Conservation (phyloP, 2,329 filamentous ascomycete species). For the Lachnellula hyalina region DNA sequence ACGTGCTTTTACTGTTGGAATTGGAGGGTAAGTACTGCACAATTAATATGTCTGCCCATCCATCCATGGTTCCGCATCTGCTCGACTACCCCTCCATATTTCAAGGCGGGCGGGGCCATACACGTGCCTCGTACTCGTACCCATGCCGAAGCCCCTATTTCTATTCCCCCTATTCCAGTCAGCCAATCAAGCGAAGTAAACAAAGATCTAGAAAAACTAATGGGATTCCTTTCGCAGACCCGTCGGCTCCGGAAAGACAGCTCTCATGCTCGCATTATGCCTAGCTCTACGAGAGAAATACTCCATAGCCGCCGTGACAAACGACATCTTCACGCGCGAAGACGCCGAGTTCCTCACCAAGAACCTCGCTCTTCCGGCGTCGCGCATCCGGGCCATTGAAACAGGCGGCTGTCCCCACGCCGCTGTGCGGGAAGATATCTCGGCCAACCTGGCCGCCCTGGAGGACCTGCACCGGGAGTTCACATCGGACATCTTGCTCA, state of each 20-base stretch:
- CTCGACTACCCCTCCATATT: neutral
- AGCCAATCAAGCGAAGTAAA: neutral
- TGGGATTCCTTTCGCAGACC: conserved; percentile 50
- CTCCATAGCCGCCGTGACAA: conserved; percentile 92
- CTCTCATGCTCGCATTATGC: conserved; percentile 91
- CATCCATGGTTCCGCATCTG: neutral
- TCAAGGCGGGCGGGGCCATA: conserved; percentile 10
- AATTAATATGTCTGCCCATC: neutral
- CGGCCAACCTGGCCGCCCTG: conserved; percentile 84
- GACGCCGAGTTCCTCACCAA: conserved; percentile 96
- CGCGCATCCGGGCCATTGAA: conserved; percentile 90
- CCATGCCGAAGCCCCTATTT: neutral
- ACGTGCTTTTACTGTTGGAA: conserved; percentile 92
- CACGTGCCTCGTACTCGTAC: conserved; percentile 8
- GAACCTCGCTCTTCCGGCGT: conserved; percentile 73
- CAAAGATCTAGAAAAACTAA: conserved; percentile 4
- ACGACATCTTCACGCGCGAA: conserved; percentile 98
- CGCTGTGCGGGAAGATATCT: conserved; percentile 95
- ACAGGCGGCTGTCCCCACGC: conserved; percentile 97
- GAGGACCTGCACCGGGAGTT: conserved; percentile 83
- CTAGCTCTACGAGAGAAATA: conserved; percentile 72
- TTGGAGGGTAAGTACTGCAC: conserved; percentile 69
- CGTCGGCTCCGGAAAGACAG: conserved; percentile 95
- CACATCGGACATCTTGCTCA: conserved; percentile 77
- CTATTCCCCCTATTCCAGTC: neutral